These are phyloP conservation scores for Heterobasidion parviporum DNA, from an alignment of 1,284 basidiomycete species.

Conservation along the genomic window DNA sequence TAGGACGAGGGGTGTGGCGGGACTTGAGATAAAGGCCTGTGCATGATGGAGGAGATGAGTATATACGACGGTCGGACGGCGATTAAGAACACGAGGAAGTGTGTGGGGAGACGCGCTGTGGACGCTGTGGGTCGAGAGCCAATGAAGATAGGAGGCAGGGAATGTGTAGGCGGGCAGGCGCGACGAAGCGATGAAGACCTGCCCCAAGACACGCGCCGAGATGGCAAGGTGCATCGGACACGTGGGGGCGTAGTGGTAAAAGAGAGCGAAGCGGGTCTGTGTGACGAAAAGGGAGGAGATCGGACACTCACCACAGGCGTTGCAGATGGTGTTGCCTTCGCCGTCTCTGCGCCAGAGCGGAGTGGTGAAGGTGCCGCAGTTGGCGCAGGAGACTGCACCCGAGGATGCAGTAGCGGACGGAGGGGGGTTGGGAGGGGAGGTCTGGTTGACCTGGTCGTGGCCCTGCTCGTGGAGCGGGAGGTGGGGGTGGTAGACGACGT, in stretches of 20 bases:
- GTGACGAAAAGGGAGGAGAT: constrained; percentile 12
- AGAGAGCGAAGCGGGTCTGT: constrained; percentile 18
- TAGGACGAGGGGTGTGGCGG: constrained; percentile 27
- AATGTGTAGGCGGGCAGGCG: constrained; percentile 10
- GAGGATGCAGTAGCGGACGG: constrained; percentile 9
- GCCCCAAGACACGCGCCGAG: constrained; percentile 12
- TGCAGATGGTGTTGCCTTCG: constrained; percentile 77
- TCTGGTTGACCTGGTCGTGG: neutral
- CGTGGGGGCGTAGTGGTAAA: constrained; percentile 14
- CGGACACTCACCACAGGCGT: constrained; percentile 72
- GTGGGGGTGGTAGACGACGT: neutral
- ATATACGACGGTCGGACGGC: constrained; percentile 3
- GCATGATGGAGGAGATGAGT: constrained; percentile 6
- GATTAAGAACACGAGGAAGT: constrained; percentile 9
- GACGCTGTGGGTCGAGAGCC: constrained; percentile 12
- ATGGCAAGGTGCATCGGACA: constrained; percentile 14
- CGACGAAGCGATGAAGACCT: constrained; percentile 13
- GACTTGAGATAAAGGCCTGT: constrained; percentile 30
- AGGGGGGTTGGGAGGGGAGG: constrained; percentile 1
- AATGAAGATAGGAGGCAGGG: constrained; percentile 8
- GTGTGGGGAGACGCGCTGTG: constrained; percentile 17
- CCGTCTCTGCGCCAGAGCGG: constrained; percentile 77
- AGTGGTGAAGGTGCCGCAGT: constrained; percentile 67
- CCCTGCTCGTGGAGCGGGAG: neutral
- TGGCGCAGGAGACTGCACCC: constrained; percentile 39